Percentiles rank a stretch among this genome's conserved stretches.
These are phyloP conservation scores for Phytophthora megakarya DNA, from an alignment of 352 stramenopile species.

Conservation along the genomic window DNA sequence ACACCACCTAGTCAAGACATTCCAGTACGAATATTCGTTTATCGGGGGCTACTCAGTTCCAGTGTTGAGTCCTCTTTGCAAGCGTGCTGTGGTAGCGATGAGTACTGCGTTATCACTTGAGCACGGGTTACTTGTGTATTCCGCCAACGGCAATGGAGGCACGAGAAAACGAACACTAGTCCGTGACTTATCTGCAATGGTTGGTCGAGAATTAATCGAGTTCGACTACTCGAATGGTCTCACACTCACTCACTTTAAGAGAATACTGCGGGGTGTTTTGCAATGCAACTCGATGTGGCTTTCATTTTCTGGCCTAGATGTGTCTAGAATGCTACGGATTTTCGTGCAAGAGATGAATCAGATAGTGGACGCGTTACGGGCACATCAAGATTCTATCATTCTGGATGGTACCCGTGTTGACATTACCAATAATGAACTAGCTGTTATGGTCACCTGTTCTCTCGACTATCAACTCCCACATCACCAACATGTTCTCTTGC, in stretches of 20 bases:
- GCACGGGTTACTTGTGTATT: conserved; percentile 53
- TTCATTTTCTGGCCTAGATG: conserved; percentile 46
- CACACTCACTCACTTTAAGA: conserved; percentile 42
- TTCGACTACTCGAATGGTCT: conserved; percentile 47
- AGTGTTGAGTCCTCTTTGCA: conserved; percentile 64
- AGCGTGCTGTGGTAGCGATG: conserved; percentile 59
- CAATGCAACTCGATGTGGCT: conserved; percentile 53
- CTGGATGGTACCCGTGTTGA: conserved; percentile 43
- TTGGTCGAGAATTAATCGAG: conserved; percentile 48
- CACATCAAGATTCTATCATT: conserved; percentile 35
- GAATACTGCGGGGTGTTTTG: conserved; percentile 44
- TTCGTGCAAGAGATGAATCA: conserved; percentile 55
- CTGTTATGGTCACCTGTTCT: conserved; percentile 42
- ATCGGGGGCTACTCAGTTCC: conserved; percentile 45
- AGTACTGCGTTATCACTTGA: conserved; percentile 61
- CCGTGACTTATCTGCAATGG: conserved; percentile 47
- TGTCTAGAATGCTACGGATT: conserved; percentile 33
- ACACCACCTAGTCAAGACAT: conserved; percentile 63
- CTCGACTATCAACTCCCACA: conserved; percentile 33
- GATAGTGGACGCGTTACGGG: conserved; percentile 49
- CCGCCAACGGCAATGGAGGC: conserved; percentile 17
- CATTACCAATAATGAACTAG: conserved; percentile 43
- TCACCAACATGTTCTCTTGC: conserved; percentile 52
- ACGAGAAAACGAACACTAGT: conserved; percentile 53
- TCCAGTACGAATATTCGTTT: conserved; percentile 70